Conservation (phyloP, 441 rosid species). For the Breynia disticha region DNA sequence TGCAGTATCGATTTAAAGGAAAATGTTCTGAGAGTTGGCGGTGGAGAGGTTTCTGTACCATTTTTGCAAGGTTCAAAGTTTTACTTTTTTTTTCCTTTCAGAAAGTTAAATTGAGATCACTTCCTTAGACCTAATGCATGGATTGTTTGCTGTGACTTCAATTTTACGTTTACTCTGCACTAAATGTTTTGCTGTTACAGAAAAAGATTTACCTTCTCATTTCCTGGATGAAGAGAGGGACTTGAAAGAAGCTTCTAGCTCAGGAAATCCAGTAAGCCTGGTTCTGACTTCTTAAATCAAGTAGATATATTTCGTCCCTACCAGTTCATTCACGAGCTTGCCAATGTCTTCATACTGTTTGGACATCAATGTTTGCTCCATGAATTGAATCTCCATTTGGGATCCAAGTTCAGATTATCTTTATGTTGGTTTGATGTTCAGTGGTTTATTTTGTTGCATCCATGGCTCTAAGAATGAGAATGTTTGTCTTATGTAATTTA, state of each 20-base stretch:
- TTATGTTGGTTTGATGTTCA: no score
- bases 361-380: neutral
- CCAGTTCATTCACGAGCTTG: no score
- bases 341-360: neutral
- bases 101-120: neutral
- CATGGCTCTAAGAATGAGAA: no score
- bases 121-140: no score
- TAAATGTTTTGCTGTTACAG: conserved; percentile 30
- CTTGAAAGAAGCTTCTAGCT: conserved; percentile 69
- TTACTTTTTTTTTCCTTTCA: neutral
- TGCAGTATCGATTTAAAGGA: conserved; percentile 90
- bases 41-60: conserved; percentile 96
- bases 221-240: conserved; percentile 66
- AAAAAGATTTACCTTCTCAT: conserved; percentile 78
- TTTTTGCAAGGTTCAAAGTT: conserved; percentile 66
- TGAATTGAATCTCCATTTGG: neutral
- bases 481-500: no score
- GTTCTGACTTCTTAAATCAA: neutral
- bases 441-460: no score
- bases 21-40: conserved; percentile 80
- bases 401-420: no score
- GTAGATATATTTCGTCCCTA: no score
- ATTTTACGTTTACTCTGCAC: neutral
- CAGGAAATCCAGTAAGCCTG: conserved; percentile 53
- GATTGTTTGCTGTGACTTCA: no score